These are phyloP conservation scores for Starmerella vaccinii DNA, from an alignment of 805 yeast species.

Conservation along the genomic window DNA sequence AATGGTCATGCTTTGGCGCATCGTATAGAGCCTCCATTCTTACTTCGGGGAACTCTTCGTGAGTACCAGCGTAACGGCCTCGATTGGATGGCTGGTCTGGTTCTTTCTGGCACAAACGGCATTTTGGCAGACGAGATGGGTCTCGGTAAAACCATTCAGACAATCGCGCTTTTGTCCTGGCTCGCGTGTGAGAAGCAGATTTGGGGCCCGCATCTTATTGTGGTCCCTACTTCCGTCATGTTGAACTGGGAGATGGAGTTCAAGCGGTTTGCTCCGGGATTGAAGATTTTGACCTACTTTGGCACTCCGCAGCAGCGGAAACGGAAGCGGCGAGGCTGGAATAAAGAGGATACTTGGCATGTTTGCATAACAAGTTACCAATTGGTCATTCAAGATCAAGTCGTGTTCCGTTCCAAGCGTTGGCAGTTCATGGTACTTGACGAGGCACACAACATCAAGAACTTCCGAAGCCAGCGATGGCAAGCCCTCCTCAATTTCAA, in stretches of 20 bases:
- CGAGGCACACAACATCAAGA: conserved; percentile 96
- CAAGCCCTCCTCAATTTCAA: conserved; percentile 88
- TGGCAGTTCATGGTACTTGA: conserved; percentile 97
- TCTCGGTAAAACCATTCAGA: conserved; percentile 88
- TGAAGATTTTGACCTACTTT: conserved; percentile 87
- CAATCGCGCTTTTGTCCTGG: conserved; percentile 75
- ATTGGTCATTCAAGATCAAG: conserved; percentile 94
- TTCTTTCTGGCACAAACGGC: conserved; percentile 88
- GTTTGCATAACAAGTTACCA: conserved; percentile 96
- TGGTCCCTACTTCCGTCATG: conserved; percentile 96
- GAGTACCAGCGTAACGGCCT: conserved; percentile 92
- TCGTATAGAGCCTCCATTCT: conserved; percentile 54
- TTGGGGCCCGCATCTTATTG: conserved; percentile 97
- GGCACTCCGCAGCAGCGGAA: conserved; percentile 96
- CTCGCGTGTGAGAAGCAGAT: conserved; percentile 85
- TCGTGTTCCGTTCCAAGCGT: conserved; percentile 76
- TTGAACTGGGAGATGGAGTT: conserved; percentile 99
- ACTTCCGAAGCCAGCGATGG: conserved; percentile 95
- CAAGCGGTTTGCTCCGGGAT: conserved; percentile 95
- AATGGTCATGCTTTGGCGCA: conserved; percentile 7
- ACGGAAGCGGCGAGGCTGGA: conserved; percentile 95
- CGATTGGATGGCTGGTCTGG: conserved; percentile 92
- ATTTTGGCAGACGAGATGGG: conserved; percentile 99
- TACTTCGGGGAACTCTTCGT: conserved; percentile 70
- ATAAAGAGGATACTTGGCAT: conserved; percentile 88